Conservation (phyloP, 352 stramenopile genomes). For the Pythium sp. region DNA sequence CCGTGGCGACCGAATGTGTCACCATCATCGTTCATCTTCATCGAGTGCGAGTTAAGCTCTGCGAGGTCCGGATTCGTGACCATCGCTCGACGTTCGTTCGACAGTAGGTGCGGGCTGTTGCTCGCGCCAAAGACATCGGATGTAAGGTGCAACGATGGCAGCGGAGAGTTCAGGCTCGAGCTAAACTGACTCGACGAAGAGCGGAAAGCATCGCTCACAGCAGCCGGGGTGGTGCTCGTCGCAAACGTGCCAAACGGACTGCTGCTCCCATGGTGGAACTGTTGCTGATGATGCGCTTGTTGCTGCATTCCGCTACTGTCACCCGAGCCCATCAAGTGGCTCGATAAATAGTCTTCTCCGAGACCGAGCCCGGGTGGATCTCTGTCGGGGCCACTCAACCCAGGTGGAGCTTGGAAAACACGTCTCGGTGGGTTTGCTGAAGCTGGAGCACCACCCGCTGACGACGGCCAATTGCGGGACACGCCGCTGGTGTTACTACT, state of each 20-base stretch:
- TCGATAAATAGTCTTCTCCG: slow-evolving; percentile 5
- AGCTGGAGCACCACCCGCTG: slow-evolving; percentile 15
- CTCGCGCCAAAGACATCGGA: slow-evolving; percentile 20
- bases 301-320: slow-evolving; percentile 4
- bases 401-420: slow-evolving; percentile 43
- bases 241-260: slow-evolving; percentile 7
- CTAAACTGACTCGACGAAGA: slow-evolving; percentile 22
- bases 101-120: slow-evolving; percentile 6
- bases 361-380: slow-evolving; percentile 9
- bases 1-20: background rate
- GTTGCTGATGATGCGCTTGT: background rate
- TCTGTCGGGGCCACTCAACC: slow-evolving; percentile 27
- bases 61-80: slow-evolving; percentile 50
- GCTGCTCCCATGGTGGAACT: background rate
- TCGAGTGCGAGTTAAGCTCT: slow-evolving; percentile 68
- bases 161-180: slow-evolving; percentile 23
- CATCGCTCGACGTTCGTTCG: slow-evolving; percentile 3
- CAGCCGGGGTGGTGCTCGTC: background rate
- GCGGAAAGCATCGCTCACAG: slow-evolving; percentile 19
- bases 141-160: slow-evolving; percentile 28
- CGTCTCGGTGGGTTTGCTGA: slow-evolving; percentile 30
- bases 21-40: slow-evolving; percentile 40
- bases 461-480: slow-evolving; percentile 20
- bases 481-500: background rate
- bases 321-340: background rate